phyloP scores from a whole-genome alignment of 176 grass and related monocot genomes.

The Carex parvula region DNA sequence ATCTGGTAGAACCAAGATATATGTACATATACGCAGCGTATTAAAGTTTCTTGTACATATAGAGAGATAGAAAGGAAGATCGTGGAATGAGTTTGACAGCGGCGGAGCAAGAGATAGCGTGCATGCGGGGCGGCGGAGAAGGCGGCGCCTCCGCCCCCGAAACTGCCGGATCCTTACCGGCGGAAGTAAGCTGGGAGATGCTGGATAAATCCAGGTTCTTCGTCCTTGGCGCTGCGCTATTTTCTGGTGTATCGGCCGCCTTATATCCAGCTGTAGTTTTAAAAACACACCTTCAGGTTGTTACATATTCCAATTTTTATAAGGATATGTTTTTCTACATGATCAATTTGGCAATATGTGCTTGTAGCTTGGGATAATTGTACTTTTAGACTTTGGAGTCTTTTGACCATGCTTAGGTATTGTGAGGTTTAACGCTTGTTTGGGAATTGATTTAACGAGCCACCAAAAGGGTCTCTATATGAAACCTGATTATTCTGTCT shows the following conservation, averaged over 20 bases:
- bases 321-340: not conserved
- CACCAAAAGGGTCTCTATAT: not conserved
- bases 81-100: constrained; percentile 65
- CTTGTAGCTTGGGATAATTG: not conserved
- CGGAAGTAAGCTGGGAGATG: constrained; percentile 99
- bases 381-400: not conserved
- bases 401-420: not conserved
- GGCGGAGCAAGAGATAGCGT: constrained; percentile 42
- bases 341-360: constrained; percentile 7
- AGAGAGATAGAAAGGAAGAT: not conserved
- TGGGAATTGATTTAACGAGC: not conserved
- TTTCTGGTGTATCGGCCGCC: constrained; percentile 84
- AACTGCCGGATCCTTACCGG: constrained; percentile 41
- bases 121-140: constrained; percentile 28
- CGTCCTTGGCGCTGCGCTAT: constrained; percentile 74
- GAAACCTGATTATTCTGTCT: not conserved
- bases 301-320: constrained; percentile 6
- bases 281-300: constrained; percentile 66
- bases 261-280: constrained; percentile 92
- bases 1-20: not conserved
- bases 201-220: constrained; percentile 98
- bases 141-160: constrained; percentile 10
- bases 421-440: not conserved
- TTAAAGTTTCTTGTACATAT: no score
- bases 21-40: no score